Evolutionary conservation across 2,329 filamentous ascomycete genomes (phyloP).

Genomic region (Neofusicoccum parvum): DNA sequence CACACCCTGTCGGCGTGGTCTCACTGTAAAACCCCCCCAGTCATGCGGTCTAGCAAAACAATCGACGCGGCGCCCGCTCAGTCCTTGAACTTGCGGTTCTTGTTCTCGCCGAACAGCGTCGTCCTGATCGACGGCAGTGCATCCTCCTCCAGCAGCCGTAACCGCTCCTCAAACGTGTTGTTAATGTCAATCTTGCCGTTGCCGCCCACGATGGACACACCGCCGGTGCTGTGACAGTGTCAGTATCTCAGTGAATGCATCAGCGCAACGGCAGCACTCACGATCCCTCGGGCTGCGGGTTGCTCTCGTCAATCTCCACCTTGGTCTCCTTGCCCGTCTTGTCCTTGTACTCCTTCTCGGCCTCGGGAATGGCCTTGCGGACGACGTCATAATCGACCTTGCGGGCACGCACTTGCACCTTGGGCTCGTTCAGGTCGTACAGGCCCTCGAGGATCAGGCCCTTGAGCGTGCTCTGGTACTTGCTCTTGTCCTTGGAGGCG

Average conservation of each 20-base stretch:
- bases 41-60: background rate
- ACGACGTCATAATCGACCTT: slow-evolving; percentile 77
- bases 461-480: slow-evolving; percentile 77
- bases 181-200: slow-evolving; percentile 96
- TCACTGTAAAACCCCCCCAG: background rate
- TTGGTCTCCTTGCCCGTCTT: slow-evolving; percentile 69
- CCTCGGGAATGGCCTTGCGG: slow-evolving; percentile 76
- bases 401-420: slow-evolving; percentile 72
- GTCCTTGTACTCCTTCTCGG: slow-evolving; percentile 81
- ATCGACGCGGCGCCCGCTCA: slow-evolving; percentile 40
- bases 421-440: slow-evolving; percentile 82
- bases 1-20: background rate
- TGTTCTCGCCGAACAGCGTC: slow-evolving; percentile 90
- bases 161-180: slow-evolving; percentile 93
- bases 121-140: slow-evolving; percentile 82
- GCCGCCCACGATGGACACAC: slow-evolving; percentile 77
- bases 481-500: slow-evolving; percentile 67
- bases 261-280: slow-evolving; percentile 52
- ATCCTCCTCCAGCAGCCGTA: slow-evolving; percentile 80
- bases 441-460: slow-evolving; percentile 85
- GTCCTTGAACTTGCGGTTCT: slow-evolving; percentile 93
- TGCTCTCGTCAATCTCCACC: slow-evolving; percentile 74
- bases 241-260: slow-evolving; percentile 2
- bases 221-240: slow-evolving; percentile 69
- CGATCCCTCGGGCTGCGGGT: slow-evolving; percentile 79